A percentile compares a stretch with the other conserved stretches of the same genome.
Conservation (phyloP, 2,329 filamentous ascomycete genomes). For the Diaporthe aspalathi region DNA sequence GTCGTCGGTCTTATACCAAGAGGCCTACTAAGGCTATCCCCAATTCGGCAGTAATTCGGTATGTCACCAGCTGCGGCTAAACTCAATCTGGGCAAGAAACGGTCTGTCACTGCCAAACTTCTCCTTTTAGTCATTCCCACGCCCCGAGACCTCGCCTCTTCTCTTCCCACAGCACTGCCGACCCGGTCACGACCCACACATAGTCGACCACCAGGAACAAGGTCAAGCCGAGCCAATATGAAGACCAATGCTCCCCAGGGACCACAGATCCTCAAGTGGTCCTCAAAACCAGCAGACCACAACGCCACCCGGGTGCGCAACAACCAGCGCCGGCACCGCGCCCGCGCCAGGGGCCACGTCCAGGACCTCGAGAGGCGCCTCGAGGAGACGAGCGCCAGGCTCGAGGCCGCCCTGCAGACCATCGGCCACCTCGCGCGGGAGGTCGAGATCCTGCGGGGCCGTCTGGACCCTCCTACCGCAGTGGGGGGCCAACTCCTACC, state of each 20-base stretch:
- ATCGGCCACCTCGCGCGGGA: slow-evolving; percentile 33
- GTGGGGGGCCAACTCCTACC: too few relatives aligned
- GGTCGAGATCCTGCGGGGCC: slow-evolving; percentile 26
- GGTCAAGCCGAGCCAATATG: not conserved
- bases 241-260: not conserved
- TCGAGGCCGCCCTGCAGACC: slow-evolving; percentile 42
- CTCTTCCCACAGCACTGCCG: too few relatives aligned
- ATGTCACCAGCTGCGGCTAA: slow-evolving; percentile 34
- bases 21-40: not conserved
- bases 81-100: slow-evolving; percentile 30
- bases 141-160: slow-evolving; percentile 24
- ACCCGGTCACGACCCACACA: not conserved
- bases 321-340: slow-evolving; percentile 63
- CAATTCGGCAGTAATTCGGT: slow-evolving; percentile 10
- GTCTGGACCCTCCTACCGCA: too few relatives aligned
- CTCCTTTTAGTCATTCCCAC: slow-evolving; percentile 19
- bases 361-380: slow-evolving; percentile 51
- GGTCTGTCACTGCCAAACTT: slow-evolving; percentile 43
- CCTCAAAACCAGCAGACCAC: slow-evolving; percentile 46
- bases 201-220: not conserved
- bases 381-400: slow-evolving; percentile 38
- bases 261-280: slow-evolving; percentile 43
- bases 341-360: slow-evolving; percentile 54
- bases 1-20: not conserved
- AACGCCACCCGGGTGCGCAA: slow-evolving; percentile 57